These are phyloP conservation scores for Acaromyces ingoldii DNA, from an alignment of 1,284 basidiomycete species.

Conservation along the genomic window DNA sequence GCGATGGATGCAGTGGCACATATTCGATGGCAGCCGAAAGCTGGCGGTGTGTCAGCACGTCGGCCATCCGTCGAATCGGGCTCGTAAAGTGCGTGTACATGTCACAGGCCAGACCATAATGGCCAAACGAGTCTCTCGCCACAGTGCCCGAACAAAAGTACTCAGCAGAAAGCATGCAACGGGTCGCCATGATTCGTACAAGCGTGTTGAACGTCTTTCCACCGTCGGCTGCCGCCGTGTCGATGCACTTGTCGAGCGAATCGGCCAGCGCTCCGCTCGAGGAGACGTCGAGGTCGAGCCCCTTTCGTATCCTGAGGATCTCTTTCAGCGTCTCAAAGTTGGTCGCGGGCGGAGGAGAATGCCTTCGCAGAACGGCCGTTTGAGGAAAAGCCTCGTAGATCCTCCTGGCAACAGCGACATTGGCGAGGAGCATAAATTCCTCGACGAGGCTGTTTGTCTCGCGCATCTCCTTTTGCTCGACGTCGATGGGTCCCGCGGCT, in stretches of 20 bases:
- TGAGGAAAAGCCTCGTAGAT: conserved; percentile 94
- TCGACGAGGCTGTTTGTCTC: conserved; percentile 98
- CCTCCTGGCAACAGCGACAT: conserved; percentile 84
- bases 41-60: conserved; percentile 91
- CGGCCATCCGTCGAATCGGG: conserved; percentile 54
- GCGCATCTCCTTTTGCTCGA: conserved; percentile 86
- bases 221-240: conserved; percentile 1
- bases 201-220: conserved; percentile 11
- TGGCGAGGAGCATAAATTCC: conserved; percentile 98
- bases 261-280: conserved; percentile 84
- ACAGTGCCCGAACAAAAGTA: conserved; percentile 97
- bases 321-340: conserved; percentile 84
- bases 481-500: conserved; percentile 89
- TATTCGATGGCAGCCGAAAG: conserved; percentile 82
- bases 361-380: conserved; percentile 90
- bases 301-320: conserved; percentile 78
- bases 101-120: conserved; percentile 90
- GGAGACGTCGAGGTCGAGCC: conserved; percentile 81
- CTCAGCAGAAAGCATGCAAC: conserved; percentile 97
- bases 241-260: conserved; percentile 81
- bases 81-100: conserved; percentile 97
- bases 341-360: conserved; percentile 81
- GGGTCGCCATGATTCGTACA: conserved; percentile 96
- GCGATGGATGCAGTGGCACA: conserved; percentile 71
- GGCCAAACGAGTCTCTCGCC: conserved; percentile 82